A percentile compares a stretch with the other conserved stretches of the same genome.
Evolutionary conservation across 331 rosid genomes (phyloP).

Genomic region (Telfairia occidentalis): DNA sequence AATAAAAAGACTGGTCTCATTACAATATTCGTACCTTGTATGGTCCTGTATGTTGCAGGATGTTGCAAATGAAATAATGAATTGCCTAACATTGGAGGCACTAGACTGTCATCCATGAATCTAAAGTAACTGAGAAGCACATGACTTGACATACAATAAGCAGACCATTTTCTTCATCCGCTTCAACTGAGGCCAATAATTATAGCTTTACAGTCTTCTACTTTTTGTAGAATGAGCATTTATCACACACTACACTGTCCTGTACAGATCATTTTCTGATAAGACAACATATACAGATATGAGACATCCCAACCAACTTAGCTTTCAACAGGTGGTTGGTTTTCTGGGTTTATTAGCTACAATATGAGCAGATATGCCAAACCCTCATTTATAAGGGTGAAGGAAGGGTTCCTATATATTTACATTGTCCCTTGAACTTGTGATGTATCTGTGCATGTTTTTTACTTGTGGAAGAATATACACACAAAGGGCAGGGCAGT

Average conservation of each 20-base stretch:
- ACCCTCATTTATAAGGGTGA: slow-evolving; percentile 1
- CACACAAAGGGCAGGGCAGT: slow-evolving; percentile 9
- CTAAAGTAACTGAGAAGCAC: not conserved
- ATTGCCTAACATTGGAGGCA: not conserved
- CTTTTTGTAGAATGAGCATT: not conserved
- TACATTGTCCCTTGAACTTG: slow-evolving; percentile 14
- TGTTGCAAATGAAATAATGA: not conserved
- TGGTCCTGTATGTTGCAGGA: not conserved
- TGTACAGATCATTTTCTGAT: not conserved
- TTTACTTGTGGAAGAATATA: slow-evolving; percentile 18
- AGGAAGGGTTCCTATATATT: slow-evolving; percentile 13
- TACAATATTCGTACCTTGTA: not conserved
- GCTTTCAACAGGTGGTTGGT: not conserved
- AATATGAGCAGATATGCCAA: slow-evolving; percentile 12
- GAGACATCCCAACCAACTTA: not conserved
- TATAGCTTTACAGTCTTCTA: slow-evolving; percentile 14
- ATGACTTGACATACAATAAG: not conserved
- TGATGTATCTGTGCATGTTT: slow-evolving; percentile 17
- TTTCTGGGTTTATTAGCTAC: slow-evolving; percentile 21
- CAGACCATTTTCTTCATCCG: not conserved
- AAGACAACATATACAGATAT: not conserved
- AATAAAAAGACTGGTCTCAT: not conserved
- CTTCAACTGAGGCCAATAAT: slow-evolving; percentile 16
- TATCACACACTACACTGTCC: not conserved
- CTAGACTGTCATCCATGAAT: not conserved